Evolutionary conservation across 306 rosid species (phyloP).

Genomic region (Begonia masoniana): DNA sequence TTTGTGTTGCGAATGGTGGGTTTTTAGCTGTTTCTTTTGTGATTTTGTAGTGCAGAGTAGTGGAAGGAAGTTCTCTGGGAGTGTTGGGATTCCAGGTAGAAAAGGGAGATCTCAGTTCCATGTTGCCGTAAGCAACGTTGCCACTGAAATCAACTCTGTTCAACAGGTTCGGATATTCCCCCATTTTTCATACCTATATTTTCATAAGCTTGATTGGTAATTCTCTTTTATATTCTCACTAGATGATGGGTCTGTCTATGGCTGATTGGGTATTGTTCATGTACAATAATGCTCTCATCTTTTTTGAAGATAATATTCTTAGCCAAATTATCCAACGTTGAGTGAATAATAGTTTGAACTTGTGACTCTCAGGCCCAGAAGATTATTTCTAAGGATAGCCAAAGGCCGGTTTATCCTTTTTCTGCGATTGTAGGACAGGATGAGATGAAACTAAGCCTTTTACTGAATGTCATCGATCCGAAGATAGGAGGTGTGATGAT

Average conservation of each 20-base stretch:
- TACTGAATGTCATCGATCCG: slow-evolving; percentile 84
- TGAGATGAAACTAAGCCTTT: slow-evolving; percentile 94
- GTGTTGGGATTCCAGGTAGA: slow-evolving; percentile 39
- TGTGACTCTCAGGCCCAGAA: slow-evolving; percentile 38
- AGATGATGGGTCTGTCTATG: too few relatives aligned
- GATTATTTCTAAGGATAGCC: slow-evolving; percentile 37
- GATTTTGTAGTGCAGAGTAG: slow-evolving; percentile 39
- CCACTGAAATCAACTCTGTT: slow-evolving; percentile 67
- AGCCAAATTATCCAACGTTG: too few relatives aligned
- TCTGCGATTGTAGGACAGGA: slow-evolving; percentile 94
- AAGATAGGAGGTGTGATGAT: slow-evolving; percentile 97
- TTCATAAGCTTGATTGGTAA: too few relatives aligned
- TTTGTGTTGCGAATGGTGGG: not conserved
- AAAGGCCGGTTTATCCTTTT: slow-evolving; percentile 90
- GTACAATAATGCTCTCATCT: too few relatives aligned
- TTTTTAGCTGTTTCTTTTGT: slow-evolving; percentile 1
- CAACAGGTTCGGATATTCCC: slow-evolving; percentile 36
- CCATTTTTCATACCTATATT: not conserved
- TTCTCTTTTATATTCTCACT: too few relatives aligned
- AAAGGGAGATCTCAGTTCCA: slow-evolving; percentile 51
- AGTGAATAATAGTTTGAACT: not conserved
- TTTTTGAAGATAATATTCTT: too few relatives aligned
- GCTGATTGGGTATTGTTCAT: too few relatives aligned
- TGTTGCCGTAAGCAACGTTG: slow-evolving; percentile 58
- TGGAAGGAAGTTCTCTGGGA: slow-evolving; percentile 40